Percentiles rank a stretch among this genome's conserved stretches.
phyloP scores from a whole-genome alignment of 2,329 filamentous ascomycete genomes.

The Plectosphaerella sp. region DNA sequence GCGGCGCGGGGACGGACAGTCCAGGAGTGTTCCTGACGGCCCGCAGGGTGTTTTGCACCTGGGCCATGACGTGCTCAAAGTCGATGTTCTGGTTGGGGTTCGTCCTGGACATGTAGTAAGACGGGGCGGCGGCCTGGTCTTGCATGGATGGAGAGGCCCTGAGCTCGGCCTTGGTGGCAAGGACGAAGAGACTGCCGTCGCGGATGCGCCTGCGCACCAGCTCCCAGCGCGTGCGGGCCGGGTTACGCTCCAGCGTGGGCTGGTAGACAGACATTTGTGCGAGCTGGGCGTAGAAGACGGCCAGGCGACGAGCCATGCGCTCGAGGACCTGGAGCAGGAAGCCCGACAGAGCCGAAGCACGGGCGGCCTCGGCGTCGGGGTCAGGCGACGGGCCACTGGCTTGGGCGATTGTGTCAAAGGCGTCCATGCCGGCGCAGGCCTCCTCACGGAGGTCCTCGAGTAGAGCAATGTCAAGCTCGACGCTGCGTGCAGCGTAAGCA shows the following conservation, averaged over 20 bases:
- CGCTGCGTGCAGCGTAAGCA: slow-evolving; percentile 41
- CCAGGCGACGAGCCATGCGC: slow-evolving; percentile 46
- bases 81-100: slow-evolving; percentile 29
- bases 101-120: slow-evolving; percentile 12
- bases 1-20: slow-evolving; percentile 12
- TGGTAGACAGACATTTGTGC: slow-evolving; percentile 44
- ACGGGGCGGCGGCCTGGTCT: slow-evolving; percentile 20
- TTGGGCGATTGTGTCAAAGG: slow-evolving; percentile 39
- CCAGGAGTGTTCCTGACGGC: slow-evolving; percentile 16
- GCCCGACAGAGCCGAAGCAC: slow-evolving; percentile 32
- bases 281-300: slow-evolving; percentile 47
- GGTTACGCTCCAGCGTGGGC: slow-evolving; percentile 47
- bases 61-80: slow-evolving; percentile 41
- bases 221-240: slow-evolving; percentile 47
- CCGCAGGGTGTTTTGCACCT: slow-evolving; percentile 28
- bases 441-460: slow-evolving; percentile 50
- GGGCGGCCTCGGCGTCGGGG: slow-evolving; percentile 27
- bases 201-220: slow-evolving; percentile 41
- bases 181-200: slow-evolving; percentile 47
- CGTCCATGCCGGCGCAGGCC: slow-evolving; percentile 50
- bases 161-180: slow-evolving; percentile 32
- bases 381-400: no score
- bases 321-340: slow-evolving; percentile 49
- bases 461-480: slow-evolving; percentile 47
- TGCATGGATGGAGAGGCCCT: slow-evolving; percentile 19